Base-by-base conservation (phyloP, 306 rosid species). In the Glycine tomentella region DNA sequence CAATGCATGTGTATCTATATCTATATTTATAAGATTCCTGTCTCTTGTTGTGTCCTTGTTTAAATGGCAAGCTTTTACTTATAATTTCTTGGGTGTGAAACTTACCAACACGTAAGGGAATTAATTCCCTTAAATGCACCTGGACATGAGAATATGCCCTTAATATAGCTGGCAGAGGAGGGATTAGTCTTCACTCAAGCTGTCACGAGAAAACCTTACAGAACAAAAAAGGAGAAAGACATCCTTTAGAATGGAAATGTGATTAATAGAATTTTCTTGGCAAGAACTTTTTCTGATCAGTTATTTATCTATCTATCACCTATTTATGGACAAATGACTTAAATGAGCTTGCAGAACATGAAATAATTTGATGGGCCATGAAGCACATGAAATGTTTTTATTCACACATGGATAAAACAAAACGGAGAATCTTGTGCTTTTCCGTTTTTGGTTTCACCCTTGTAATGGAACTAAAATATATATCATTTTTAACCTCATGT, bases 331-430 rank as follows among this genome's bases (percentile, higher is more conserved):
- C 72, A 66, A 66, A 42, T 38, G 44, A 38, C 44, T 38, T 38
- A 38, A 38, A 38, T 66, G 33, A 66, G 8, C 13, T 66, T 42
- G 34, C 8, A 14, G 52, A 40, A 66, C 51, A 15, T 42, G 31
- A n/a, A 66, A 15, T 66, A 66, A 36, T n/a, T 66, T 66, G 72
- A 40, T 66, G 52, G 33, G 51, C 33, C 72, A 40, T 66, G 72
- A 66, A 13, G 50, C 25, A 65, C 70, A 65, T 65, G 20, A 65
- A 63, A 63, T 63, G 10, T 34, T 63, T 62, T 63, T 12, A 12
- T 34, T 34, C 5, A 12, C 46, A 12, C 68, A 9, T 52, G 6
- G n/a, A 12, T 12, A 11, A 14, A 62, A 62, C 42, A 62, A 31
- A 62, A 31, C 33, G 68, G 44, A 62, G 34, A 4, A 62, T 31